Conservation (phyloP, 805 yeast genomes). For the Candida nonsorbophila region DNA sequence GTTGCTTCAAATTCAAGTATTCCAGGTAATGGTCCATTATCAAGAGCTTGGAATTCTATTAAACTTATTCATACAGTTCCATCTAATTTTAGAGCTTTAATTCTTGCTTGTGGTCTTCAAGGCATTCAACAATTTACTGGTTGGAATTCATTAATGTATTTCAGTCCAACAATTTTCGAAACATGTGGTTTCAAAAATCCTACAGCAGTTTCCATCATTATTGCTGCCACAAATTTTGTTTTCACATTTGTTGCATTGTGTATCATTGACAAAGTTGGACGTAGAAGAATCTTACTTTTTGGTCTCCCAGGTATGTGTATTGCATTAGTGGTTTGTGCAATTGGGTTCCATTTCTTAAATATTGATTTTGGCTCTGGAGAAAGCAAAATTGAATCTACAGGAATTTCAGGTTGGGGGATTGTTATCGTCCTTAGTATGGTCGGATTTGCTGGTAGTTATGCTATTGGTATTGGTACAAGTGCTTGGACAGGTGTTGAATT, state of each 20-base stretch:
- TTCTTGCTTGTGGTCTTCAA: constrained; percentile 89
- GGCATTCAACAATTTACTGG: constrained; percentile 97
- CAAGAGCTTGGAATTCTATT: constrained; percentile 55
- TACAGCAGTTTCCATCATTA: constrained; percentile 89
- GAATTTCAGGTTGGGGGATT: constrained; percentile 80
- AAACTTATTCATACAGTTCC: constrained; percentile 61
- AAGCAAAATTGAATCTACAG: constrained; percentile 30
- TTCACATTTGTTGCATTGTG: constrained; percentile 83
- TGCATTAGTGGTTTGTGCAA: constrained; percentile 74
- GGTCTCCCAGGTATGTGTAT: constrained; percentile 85
- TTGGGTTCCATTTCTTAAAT: constrained; percentile 85
- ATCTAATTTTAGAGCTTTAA: constrained; percentile 82
- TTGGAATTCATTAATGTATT: constrained; percentile 94
- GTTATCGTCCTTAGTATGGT: constrained; percentile 84
- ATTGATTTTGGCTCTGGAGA: constrained; percentile 48
- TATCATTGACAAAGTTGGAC: constrained; percentile 82
- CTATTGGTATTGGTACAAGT: constrained; percentile 92
- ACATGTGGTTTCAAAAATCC: constrained; percentile 85
- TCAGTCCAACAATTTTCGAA: constrained; percentile 86
- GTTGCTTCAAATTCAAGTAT: constrained; percentile 38
- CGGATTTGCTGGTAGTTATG: constrained; percentile 81
- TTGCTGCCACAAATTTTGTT: constrained; percentile 91
- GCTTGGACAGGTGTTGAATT: constrained; percentile 98
- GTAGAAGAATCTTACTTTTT: constrained; percentile 71
- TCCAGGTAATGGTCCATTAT: constrained; percentile 35